Evolutionary conservation across 495 filamentous ascomycete genomes (phyloP), one percentile per base, ranked within the genome.

Genomic region (Penicillium egyptiacum): DNA sequence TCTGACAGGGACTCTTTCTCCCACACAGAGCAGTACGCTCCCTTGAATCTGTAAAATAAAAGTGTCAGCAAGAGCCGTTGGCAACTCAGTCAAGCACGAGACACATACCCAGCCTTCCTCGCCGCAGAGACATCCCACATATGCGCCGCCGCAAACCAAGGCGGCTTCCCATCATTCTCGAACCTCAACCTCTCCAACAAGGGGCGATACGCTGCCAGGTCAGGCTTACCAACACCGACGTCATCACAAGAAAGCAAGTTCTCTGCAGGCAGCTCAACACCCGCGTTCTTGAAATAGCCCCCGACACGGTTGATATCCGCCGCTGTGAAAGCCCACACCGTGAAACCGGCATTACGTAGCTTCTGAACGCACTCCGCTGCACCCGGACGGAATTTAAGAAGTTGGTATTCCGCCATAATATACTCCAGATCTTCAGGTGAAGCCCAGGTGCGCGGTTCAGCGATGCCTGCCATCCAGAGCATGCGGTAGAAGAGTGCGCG

Each of bases 251-350:
- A 68, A 0, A 71, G 31, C 50, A 77, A 55, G 50, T 74, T 74
- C 51, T 71, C 70, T 16, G 57, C 56, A 5, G 73, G 71, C 53
- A 77, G 57, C 9, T 70, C 66, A 17, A 77, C 45, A 0, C 72
- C 75, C 5, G 59, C 69, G 2, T 64, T 46, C 10, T 64, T 46
- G 50, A 79, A 75, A 51, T 76, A 76, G 8, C 71, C 71, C 9
- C 62, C 46, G 12, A 79, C 73, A 5, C 74, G 54, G 19, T 55
- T 61, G 9, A 60, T 26, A 61, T 76, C 74, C 8, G 68, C 75
- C 0, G 75, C 71, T 5, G 76, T 79, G 11, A 79, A 68, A 1
- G 64, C 67, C 76, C 76, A 79, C 3, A 76, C 64, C 1, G 65
- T 75, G 31, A 77, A 79, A 8, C 73, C 73, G 1, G 62, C 69